Evolutionary conservation across 1,284 basidiomycete species (phyloP).

Genomic region (Boletus calvinii): DNA sequence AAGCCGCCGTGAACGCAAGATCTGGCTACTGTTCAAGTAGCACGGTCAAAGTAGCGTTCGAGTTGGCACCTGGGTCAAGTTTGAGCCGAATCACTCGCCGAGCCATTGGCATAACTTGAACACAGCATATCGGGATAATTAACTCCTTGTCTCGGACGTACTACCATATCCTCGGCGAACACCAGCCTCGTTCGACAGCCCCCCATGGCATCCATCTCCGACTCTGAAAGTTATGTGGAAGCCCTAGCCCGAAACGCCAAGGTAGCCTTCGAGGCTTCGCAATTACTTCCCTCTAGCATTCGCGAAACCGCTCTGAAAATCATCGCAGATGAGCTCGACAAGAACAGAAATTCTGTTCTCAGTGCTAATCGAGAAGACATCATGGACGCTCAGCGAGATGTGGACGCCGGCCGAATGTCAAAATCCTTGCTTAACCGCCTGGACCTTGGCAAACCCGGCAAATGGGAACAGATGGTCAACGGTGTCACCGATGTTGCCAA

Average conservation of each 20-base stretch:
- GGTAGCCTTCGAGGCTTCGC: constrained; percentile 81
- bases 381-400: constrained; percentile 76
- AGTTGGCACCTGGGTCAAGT: too few species aligned
- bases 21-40: too few species aligned
- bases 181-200: background rate
- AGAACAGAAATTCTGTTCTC: constrained; percentile 67
- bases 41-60: too few species aligned
- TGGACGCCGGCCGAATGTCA: constrained; percentile 82
- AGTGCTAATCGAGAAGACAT: constrained; percentile 81
- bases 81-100: too few species aligned
- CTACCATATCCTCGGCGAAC: too few species aligned
- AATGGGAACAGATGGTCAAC: constrained; percentile 93
- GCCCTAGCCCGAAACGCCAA: constrained; percentile 76
- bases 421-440: constrained; percentile 81
- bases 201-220: constrained; percentile 15
- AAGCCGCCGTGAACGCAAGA: background rate
- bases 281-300: constrained; percentile 68
- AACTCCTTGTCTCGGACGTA: too few species aligned
- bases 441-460: constrained; percentile 82
- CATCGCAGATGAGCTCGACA: constrained; percentile 67
- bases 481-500: constrained; percentile 86
- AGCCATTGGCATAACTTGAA: too few species aligned
- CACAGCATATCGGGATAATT: too few species aligned
- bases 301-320: constrained; percentile 70
- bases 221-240: constrained; percentile 19